Evolutionary conservation across 495 filamentous ascomycete genomes (phyloP).

Genomic region (Xylaria nigripes): DNA sequence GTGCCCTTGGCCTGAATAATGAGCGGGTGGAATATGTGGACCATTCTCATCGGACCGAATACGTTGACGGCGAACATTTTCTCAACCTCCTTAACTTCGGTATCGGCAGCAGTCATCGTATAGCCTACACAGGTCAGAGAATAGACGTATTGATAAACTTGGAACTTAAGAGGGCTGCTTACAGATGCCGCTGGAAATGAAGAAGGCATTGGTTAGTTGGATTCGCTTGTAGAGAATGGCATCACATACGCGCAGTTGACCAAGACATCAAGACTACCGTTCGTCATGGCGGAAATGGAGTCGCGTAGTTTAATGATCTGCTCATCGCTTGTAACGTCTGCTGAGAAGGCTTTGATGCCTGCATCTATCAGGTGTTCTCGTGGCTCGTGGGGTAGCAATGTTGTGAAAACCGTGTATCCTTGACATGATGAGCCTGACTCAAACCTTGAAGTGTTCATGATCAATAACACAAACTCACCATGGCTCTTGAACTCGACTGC

Average conservation of each 20-base stretch:
- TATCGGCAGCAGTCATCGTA: constrained; percentile 28
- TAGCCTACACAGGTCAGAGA: constrained; percentile 6
- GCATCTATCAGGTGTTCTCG: background rate
- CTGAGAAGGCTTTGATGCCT: background rate
- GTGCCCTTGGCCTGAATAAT: constrained; percentile 16
- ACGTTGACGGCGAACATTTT: constrained; percentile 28
- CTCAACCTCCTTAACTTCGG: constrained; percentile 18
- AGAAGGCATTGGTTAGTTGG: background rate
- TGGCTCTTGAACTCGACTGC: background rate
- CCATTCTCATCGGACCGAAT: constrained; percentile 29
- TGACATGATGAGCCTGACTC: background rate
- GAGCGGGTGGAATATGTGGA: constrained; percentile 22
- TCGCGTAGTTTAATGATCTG: background rate
- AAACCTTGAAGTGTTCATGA: background rate
- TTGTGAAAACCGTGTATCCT: background rate
- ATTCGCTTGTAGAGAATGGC: background rate
- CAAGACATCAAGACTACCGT: background rate
- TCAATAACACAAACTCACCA: background rate
- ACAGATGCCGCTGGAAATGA: background rate
- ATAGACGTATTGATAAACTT: background rate
- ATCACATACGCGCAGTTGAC: background rate
- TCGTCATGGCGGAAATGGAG: background rate
- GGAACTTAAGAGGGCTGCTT: background rate
- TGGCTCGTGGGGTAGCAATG: background rate
- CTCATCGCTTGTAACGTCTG: background rate